Base-by-base conservation (phyloP, 2,329 filamentous ascomycete genomes). In the Xylariaceae sp. region DNA sequence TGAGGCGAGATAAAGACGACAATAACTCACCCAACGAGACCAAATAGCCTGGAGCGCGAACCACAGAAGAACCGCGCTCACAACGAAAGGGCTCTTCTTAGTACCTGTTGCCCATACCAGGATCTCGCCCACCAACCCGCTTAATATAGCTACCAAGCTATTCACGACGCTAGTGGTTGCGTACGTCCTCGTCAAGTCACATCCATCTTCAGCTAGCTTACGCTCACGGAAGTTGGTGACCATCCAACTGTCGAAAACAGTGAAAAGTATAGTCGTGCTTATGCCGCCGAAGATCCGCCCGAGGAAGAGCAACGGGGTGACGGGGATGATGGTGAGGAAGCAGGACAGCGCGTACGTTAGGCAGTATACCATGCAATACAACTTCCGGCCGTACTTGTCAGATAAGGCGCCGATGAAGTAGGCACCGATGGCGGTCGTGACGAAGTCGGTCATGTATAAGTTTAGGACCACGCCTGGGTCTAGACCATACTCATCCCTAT, bases 161-260 rank as follows among this genome's bases (percentile, higher is more conserved):
- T 82, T 87, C 56, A 83, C 64, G 2, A 77, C 79, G 3, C 79
- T 79, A 72, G 82, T 79, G 24, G 76, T 72, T 4, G 80, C 82
- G 67, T 84, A 85, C 19, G 86, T 77, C 26, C 74, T 71, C 14
- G 68, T 67, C 17, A 71, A 45, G 34, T 70, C 66, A 36, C 69
- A 71, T 6, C 69, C 69, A 17, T 65, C n/a, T 7, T 65, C 60
- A 51, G 78, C 78, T 26, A 87, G 73, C 36, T 76, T 76, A 6
- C 74, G 69, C 7, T 75, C 73, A 6, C 69, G 70, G n/a, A 78
- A 86, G 64, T 87, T 83, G 43, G 81, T 77, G 24, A 86, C 80
- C 75, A 87, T 80, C 83, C 83, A 86, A 41, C 81, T 79, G 62
- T 87, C 83, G 60, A 87, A 86, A 8, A 81, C 81, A 44, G 77